phyloP scores from a whole-genome alignment of 176 grass and related monocot species.

The Tillandsia fasciculata region DNA sequence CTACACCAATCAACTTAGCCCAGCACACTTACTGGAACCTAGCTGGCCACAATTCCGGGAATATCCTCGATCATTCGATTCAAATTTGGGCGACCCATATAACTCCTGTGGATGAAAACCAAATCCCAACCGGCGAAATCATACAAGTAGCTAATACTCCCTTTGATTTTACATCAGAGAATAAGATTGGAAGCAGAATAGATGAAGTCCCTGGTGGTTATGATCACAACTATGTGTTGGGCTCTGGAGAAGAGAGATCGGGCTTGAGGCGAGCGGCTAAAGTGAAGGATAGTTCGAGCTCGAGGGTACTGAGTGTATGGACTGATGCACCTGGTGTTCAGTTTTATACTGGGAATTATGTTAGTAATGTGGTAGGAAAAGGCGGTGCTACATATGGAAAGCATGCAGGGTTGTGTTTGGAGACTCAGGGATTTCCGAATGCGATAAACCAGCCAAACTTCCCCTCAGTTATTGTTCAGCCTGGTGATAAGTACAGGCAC shows the following conservation, averaged over 20 bases:
- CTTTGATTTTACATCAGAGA: slow-evolving; percentile 56
- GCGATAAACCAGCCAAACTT: slow-evolving; percentile 71
- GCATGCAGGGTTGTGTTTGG: slow-evolving; percentile 66
- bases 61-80: slow-evolving; percentile 46
- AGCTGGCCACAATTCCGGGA: slow-evolving; percentile 73
- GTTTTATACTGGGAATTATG: slow-evolving; percentile 76
- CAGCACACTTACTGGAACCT: slow-evolving; percentile 97
- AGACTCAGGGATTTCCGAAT: slow-evolving; percentile 95
- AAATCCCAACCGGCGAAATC: slow-evolving; percentile 68
- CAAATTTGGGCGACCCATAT: slow-evolving; percentile 61
- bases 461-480: slow-evolving; percentile 47
- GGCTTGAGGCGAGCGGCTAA: slow-evolving; percentile 65
- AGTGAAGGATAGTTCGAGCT: slow-evolving; percentile 40
- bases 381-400: slow-evolving; percentile 46
- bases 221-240: slow-evolving; percentile 61
- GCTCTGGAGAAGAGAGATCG: slow-evolving; percentile 44
- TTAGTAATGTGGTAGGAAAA: slow-evolving; percentile 53
- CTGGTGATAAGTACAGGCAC: slow-evolving; percentile 73
- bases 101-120: slow-evolving; percentile 57
- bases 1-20: slow-evolving; percentile 62
- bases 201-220: slow-evolving; percentile 41
- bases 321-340: slow-evolving; percentile 72
- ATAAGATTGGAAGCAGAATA: slow-evolving; percentile 48
- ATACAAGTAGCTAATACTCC: slow-evolving; percentile 42
- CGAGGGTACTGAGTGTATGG: slow-evolving; percentile 50